Percentiles rank a stretch among this genome's conserved stretches.
These are phyloP conservation scores for Acanthochlamys bracteata DNA, from an alignment of 106 monocot genomes.

Conservation along the genomic window DNA sequence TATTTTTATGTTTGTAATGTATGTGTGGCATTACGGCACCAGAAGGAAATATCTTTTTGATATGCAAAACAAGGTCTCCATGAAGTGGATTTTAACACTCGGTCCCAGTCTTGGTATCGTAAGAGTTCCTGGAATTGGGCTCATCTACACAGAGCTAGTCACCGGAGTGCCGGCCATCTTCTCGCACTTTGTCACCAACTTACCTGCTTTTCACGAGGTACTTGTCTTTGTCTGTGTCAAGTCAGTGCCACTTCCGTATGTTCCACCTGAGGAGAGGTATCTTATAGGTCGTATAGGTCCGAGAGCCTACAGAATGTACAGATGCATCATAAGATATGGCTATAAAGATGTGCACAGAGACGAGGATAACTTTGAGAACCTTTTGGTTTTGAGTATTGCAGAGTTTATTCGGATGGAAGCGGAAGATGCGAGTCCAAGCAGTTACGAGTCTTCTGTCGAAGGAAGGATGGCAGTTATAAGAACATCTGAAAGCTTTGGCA, in stretches of 20 bases:
- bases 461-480: conserved; percentile 39
- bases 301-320: conserved; percentile 24
- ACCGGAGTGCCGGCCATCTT: conserved; percentile 41
- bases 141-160: conserved; percentile 39
- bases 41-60: conserved; percentile 25
- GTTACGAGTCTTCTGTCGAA: conserved; percentile 18
- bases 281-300: conserved; percentile 41
- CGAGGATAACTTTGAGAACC: conserved; percentile 28
- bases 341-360: conserved; percentile 41
- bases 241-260: conserved; percentile 28
- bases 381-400: conserved; percentile 29
- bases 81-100: conserved; percentile 27
- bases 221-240: conserved; percentile 41
- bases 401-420: conserved; percentile 51
- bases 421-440: conserved; percentile 17
- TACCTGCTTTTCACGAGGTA: conserved; percentile 42
- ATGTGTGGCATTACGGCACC: conserved; percentile 39
- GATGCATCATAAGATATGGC: conserved; percentile 41
- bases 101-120: conserved; percentile 34
- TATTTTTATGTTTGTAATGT: conserved; percentile 36
- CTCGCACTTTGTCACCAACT: conserved; percentile 39
- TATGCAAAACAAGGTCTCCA: conserved; percentile 37
- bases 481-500: conserved; percentile 11
- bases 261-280: conserved; percentile 29
- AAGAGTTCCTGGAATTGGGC: conserved; percentile 37